Evolutionary conservation across 1,284 basidiomycete genomes (phyloP), one percentile per base, ranked within the genome.

Genomic region (Tylopilus sp.): DNA sequence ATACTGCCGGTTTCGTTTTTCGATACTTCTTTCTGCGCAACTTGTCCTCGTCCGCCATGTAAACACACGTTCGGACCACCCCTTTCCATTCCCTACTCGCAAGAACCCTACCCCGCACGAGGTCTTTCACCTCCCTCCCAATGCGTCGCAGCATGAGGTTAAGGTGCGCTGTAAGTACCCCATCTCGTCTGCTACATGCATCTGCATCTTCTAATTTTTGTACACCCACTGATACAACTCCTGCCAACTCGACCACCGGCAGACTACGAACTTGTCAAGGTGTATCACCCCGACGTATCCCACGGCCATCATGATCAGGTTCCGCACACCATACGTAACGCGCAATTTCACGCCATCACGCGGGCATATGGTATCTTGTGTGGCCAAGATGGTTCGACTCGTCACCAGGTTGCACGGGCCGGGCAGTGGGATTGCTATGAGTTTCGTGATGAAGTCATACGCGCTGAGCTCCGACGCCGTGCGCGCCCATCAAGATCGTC

Each of bases 221-320:
- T n/a, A n/a, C n/a, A n/a, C n/a, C n/a, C n/a, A n/a, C n/a, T n/a
- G n/a, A n/a, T n/a, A n/a, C n/a, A n/a, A n/a, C n/a, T n/a, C n/a
- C 19, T 38, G 38, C 6, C 16, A 19, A 15, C 16, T 44, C 41
- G 41, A 29, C 47, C 9, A 49, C 54, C 6, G 36, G 39, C 67
- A 88, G 87, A 87, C 70, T 87, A 85, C 67, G 85, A 88, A 47
- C 83, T 87, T 51, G 87, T 85, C 52, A 84, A 84, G n/a, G 69
- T 79, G 57, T 81, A 87, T 69, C 86, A 87, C 67, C 86, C 86
- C 9, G 87, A 88, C 66, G 79, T 81, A 6, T 76, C 78, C 5
- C 71, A 69, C 2, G 75, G 74, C 33, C 77, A 80, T 33, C 67
- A 69, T 53, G 61, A 83, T 10, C n/a, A n/a, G n/a, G 68, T 82